Conservation (phyloP, 176 grass and related monocot species). For the Triticum timopheevii region DNA sequence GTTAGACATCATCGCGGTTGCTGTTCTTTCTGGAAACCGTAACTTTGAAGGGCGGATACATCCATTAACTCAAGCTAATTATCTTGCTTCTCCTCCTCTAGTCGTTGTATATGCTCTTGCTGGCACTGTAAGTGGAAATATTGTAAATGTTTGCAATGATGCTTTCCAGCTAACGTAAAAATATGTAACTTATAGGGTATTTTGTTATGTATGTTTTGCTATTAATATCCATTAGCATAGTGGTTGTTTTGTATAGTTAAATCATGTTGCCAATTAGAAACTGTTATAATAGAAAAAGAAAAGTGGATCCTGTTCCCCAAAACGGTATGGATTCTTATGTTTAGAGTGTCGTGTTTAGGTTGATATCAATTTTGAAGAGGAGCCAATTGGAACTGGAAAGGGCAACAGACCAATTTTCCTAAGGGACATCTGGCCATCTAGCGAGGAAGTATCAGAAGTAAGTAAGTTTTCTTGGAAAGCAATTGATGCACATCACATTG, state of each 20-base stretch:
- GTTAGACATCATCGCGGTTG: constrained; percentile 51
- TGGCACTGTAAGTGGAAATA: constrained; percentile 43
- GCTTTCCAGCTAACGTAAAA: neutral
- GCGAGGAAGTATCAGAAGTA: constrained; percentile 61
- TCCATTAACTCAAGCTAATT: constrained; percentile 63
- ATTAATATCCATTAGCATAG: neutral
- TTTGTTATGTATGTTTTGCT: neutral
- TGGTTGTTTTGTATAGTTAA: constrained; percentile 2
- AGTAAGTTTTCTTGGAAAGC: neutral
- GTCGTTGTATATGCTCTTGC: constrained; percentile 60
- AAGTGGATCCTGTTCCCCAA: neutral
- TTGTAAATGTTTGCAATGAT: neutral
- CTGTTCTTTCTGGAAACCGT: constrained; percentile 58
- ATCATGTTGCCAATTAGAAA: neutral
- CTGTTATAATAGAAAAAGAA: neutral
- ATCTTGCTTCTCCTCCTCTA: constrained; percentile 63
- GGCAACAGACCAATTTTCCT: constrained; percentile 33
- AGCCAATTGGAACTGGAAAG: neutral
- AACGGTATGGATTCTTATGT: neutral
- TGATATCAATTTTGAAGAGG: constrained; percentile 8
- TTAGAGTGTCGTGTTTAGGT: neutral
- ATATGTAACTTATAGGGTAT: neutral
- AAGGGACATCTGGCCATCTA: constrained; percentile 74
- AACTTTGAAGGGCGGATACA: constrained; percentile 68
- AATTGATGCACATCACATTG: neutral